Evolutionary conservation across 306 rosid genomes (phyloP).

Genomic region (Styphnolobium japonicum): DNA sequence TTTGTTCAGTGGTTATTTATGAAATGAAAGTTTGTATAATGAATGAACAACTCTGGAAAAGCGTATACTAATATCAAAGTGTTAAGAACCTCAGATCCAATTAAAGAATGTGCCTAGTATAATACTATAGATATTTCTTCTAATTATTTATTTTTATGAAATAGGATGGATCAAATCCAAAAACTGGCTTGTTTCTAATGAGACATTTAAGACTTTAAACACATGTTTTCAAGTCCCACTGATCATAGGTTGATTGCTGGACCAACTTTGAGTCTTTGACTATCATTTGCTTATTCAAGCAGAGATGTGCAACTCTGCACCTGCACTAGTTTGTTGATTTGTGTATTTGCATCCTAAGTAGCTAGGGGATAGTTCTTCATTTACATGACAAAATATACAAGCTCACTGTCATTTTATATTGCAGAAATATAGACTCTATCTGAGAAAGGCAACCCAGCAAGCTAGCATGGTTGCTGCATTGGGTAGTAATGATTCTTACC

Average conservation of each 20-base stretch:
- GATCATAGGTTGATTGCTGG: not conserved
- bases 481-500: constrained; percentile 51
- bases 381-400: not conserved
- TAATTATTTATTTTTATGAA: not conserved
- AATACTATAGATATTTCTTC: not conserved
- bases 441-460: constrained; percentile 57
- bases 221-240: not conserved
- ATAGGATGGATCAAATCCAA: not conserved
- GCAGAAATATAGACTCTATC: constrained; percentile 78
- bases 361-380: not conserved
- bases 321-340: not conserved
- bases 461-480: constrained; percentile 56
- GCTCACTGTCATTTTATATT: constrained; percentile 14
- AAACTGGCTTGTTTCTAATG: not conserved
- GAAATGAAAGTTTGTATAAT: not conserved
- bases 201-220: not conserved
- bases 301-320: not conserved
- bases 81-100: not conserved
- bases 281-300: constrained; percentile 1
- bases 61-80: not conserved
- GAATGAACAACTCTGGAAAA: not conserved
- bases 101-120: not conserved
- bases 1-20: not conserved
- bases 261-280: not conserved
- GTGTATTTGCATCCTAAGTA: not conserved